A percentile compares a stretch with the other conserved stretches of the same genome.
Conservation (phyloP, 805 yeast species). For the Saturnispora galanensis region DNA sequence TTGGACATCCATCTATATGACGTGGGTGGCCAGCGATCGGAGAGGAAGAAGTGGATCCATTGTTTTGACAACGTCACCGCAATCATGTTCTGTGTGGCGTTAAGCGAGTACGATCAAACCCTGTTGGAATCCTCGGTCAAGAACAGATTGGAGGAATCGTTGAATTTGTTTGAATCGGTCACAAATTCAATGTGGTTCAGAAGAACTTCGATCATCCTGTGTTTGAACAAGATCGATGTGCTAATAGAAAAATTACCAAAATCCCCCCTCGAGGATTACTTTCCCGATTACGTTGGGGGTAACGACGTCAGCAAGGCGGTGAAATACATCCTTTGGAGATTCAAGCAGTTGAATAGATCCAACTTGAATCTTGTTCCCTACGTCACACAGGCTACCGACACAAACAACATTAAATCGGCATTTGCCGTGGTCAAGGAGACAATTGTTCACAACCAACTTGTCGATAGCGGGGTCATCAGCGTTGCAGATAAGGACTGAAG, state of each 20-base stretch:
- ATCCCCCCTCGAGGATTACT: constrained; percentile 72
- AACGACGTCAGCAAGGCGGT: constrained; percentile 82
- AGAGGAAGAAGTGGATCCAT: constrained; percentile 95
- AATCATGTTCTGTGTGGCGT: constrained; percentile 83
- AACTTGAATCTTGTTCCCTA: constrained; percentile 80
- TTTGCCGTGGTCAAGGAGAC: constrained; percentile 53
- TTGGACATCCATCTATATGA: constrained; percentile 59
- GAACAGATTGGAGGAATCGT: constrained; percentile 71
- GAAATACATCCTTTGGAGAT: constrained; percentile 83
- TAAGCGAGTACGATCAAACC: constrained; percentile 85
- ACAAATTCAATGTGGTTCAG: constrained; percentile 91
- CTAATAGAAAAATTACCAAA: constrained; percentile 76
- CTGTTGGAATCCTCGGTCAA: constrained; percentile 67
- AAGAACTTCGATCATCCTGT: constrained; percentile 74
- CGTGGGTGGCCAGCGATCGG: constrained; percentile 95
- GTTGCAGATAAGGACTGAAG: neutral
- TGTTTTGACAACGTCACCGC: constrained; percentile 89
- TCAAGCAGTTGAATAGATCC: constrained; percentile 73
- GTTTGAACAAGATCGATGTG: constrained; percentile 82
- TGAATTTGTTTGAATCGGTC: constrained; percentile 79
- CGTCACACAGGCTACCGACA: constrained; percentile 91
- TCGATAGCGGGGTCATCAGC: constrained; percentile 43
- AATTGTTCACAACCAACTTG: constrained; percentile 43
- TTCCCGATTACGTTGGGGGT: constrained; percentile 92
- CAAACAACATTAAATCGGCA: constrained; percentile 77